Percentiles rank a stretch among this genome's conserved stretches.
These are phyloP conservation scores for Striga asiatica DNA, from an alignment of 257 asterid genomes.

Conservation along the genomic window DNA sequence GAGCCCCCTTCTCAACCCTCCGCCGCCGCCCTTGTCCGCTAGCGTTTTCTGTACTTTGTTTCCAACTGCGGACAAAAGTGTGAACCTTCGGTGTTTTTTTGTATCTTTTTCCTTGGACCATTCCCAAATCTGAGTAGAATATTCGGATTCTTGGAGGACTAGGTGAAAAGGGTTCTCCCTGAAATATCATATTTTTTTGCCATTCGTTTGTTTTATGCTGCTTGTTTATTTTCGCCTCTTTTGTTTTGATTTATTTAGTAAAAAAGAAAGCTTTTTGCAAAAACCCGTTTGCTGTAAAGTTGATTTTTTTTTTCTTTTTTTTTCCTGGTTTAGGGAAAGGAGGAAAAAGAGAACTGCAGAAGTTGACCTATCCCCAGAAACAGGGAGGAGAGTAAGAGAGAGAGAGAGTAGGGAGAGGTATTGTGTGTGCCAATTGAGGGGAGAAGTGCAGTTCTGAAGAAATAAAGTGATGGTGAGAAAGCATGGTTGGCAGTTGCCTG, in stretches of 20 bases:
- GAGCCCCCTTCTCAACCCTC: not conserved
- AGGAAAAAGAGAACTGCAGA: not conserved
- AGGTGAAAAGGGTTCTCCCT: constrained; percentile 13
- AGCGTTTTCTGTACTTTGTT: constrained; percentile 15
- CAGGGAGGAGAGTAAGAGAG: no score
- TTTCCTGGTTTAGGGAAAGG: constrained; percentile 19
- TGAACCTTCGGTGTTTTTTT: constrained; percentile 28
- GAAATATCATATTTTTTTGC: not conserved
- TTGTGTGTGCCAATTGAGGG: constrained; percentile 18
- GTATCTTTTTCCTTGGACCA: constrained; percentile 16
- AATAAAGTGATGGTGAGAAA: constrained; percentile 76
- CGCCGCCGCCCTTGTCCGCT: constrained; percentile 36
- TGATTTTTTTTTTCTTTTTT: no score
- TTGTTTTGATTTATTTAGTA: no score
- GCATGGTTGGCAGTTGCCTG: constrained; percentile 98
- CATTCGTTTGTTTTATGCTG: not conserved
- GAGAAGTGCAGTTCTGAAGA: constrained; percentile 16
- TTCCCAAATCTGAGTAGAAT: constrained; percentile 16
- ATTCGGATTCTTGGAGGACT: constrained; percentile 14
- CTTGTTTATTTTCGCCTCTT: no score
- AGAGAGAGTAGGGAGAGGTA: not conserved
- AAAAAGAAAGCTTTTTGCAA: no score
- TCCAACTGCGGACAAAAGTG: constrained; percentile 18
- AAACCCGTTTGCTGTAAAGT: constrained; percentile 21
- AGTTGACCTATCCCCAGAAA: not conserved